Conservation (phyloP, 2,329 filamentous ascomycete species). For the Chalaropsis ovoidea region DNA sequence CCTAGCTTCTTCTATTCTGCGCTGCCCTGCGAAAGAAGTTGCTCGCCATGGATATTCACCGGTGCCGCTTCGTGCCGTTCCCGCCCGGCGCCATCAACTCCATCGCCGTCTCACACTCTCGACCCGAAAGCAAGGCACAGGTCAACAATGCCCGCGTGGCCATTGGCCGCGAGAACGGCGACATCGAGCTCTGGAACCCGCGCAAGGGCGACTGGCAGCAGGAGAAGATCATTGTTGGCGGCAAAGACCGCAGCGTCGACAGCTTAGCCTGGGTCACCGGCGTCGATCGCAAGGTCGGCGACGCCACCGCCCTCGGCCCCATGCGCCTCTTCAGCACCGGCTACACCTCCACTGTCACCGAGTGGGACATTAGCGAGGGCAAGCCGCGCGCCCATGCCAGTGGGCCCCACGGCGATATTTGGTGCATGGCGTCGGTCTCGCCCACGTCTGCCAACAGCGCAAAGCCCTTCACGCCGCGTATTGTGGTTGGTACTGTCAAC, state of each 20-base stretch:
- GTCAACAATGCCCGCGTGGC: conserved; percentile 61
- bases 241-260: conserved; percentile 77
- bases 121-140: conserved; percentile 39
- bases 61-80: conserved; percentile 90
- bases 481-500: conserved; percentile 83
- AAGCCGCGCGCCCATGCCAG: conserved; percentile 70
- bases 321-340: conserved; percentile 92
- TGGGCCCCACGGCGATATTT: conserved; percentile 91
- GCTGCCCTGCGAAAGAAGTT: background rate
- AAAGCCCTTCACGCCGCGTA: conserved; percentile 30
- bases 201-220: conserved; percentile 74
- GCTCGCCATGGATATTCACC: conserved; percentile 77
- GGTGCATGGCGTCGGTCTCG: conserved; percentile 61
- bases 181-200: conserved; percentile 97
- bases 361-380: conserved; percentile 83
- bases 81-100: conserved; percentile 88
- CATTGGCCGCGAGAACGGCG: conserved; percentile 83
- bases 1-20: conserved; percentile 22
- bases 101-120: conserved; percentile 79
- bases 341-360: conserved; percentile 81
- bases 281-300: conserved; percentile 56
- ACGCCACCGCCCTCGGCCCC: conserved; percentile 49
- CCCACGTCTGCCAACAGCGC: conserved; percentile 28
- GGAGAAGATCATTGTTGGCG: conserved; percentile 74
- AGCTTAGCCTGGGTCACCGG: conserved; percentile 87